Percentiles rank a stretch among this genome's conserved stretches.
phyloP scores from a whole-genome alignment of 768 basidiomycete genomes.

The Ramaria rubella region DNA sequence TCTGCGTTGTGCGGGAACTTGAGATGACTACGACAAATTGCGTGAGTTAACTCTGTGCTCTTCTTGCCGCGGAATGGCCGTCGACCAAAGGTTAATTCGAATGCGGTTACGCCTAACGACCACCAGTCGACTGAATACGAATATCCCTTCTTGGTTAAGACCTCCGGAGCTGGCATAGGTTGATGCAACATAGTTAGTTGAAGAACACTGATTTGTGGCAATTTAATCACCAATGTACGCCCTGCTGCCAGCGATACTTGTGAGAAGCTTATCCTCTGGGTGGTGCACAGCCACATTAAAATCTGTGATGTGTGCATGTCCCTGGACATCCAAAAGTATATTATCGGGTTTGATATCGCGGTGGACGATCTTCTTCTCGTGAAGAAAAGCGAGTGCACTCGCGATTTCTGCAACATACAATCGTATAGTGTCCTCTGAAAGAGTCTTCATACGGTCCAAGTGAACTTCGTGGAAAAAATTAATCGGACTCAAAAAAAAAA shows the following conservation, averaged over 20 bases:
- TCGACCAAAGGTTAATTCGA: slow-evolving; percentile 67
- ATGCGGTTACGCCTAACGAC: slow-evolving; percentile 87
- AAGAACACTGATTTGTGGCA: neutral
- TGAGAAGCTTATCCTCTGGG: slow-evolving; percentile 36
- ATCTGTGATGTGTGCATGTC: slow-evolving; percentile 46
- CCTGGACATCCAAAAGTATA: slow-evolving; percentile 43
- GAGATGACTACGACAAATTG: slow-evolving; percentile 66
- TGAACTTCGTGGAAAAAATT: slow-evolving; percentile 52
- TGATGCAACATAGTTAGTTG: neutral
- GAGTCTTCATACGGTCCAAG: slow-evolving; percentile 58
- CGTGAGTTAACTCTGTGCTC: slow-evolving; percentile 79
- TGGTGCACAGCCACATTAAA: slow-evolving; percentile 50
- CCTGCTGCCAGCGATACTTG: slow-evolving; percentile 45
- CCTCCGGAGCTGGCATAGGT: slow-evolving; percentile 28
- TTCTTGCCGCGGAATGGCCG: slow-evolving; percentile 88
- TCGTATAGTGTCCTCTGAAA: slow-evolving; percentile 30
- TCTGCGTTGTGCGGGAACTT: slow-evolving; percentile 49
- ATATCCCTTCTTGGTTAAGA: slow-evolving; percentile 86
- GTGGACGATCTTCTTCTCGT: slow-evolving; percentile 42
- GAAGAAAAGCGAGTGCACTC: slow-evolving; percentile 39
- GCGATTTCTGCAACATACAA: slow-evolving; percentile 42
- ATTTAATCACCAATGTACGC: slow-evolving; percentile 44
- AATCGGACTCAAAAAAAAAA: neutral
- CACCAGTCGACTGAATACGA: slow-evolving; percentile 94
- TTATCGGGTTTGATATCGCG: slow-evolving; percentile 49